Evolutionary conservation across 805 yeast genomes (phyloP), one percentile per base, ranked within the genome.

Genomic region (Candida stauntonica): DNA sequence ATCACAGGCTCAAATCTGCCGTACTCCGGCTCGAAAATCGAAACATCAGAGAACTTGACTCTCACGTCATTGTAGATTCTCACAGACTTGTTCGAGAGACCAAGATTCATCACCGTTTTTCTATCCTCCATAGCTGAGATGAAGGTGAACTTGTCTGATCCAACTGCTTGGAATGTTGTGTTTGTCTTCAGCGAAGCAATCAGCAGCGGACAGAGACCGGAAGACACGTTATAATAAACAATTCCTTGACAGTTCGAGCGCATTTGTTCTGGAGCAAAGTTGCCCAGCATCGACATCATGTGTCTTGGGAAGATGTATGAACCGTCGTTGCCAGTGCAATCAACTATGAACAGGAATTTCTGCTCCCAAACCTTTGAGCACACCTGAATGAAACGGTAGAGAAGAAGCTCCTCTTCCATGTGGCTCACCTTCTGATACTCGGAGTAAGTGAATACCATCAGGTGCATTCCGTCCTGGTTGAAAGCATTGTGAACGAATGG

Each of bases 321-420:
- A 8, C 61, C 62, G 21, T 66, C 57, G 52, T 71, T 78, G 11
- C 78, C 80, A 0, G 95, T 83, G 47, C 85, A 77, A 57, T 87
- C 95, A 42, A 76, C 48, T 6, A 86, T 73, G 35, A 79, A 43
- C 43, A 77, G 74, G 55, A 72, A 85, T 40, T 75, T 77, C 23
- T 75, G 69, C 16, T 79, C 77, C 89, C 94, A 82, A 18, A 85
- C 69, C 53, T 80, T 82, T 36, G 81, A 73, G 14, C 81, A 73
- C 4, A 75, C 70, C 48, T 83, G 87, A 37, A 84, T 70, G 7
- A 79, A 49, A 42, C 81, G 70, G 59, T 73, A 86, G 17, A 75
- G 62, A 18, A 81, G 60, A 5, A 75, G 61, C 31, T 82, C 81
- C 0, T 69, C 54, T 31, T 72, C 74, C 12, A 57, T 33, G 8